Evolutionary conservation across 257 asterid genomes (phyloP), one percentile per base, ranked within the genome.

Genomic region (Gentiana dahurica): DNA sequence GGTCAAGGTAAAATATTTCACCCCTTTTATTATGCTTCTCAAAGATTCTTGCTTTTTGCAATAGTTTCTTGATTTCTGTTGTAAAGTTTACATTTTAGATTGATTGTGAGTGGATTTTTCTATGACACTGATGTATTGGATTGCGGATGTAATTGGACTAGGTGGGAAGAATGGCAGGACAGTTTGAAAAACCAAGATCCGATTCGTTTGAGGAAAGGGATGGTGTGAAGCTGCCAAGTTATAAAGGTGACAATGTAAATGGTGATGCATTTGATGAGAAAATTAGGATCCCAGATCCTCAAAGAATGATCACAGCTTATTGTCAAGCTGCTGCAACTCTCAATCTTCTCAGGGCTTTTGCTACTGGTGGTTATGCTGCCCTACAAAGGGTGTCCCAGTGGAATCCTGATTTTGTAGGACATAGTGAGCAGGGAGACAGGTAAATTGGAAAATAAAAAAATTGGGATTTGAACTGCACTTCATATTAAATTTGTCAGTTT

Each of bases 81-180:
- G 24, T 15, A 15, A 15, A 15, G 24, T 15, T 15, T 15, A 15
- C 24, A 15, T 15, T 15, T 15, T 15, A 15, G 24, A 15, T 15
- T 15, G 24, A 15, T 15, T 15, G 24, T 15, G 24, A 15, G 24
- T 15, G 24, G 24, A 15, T 15, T 15, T 15, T 15, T 15, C 24
- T 15, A 15, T 15, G 24, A 15, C 24, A 15, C 24, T 15, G 24
- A 15, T 15, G 24, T 15, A 15, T 15, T 15, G 24, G 24, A 15
- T 15, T 15, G 24, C 24, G 24, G 24, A 15, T 15, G 24, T 15
- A 15, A 15, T 15, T 15, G 24, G 24, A 15, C 24, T 34, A 85
- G 92, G 95, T 85, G 48, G 91, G 95, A 34, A 76, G 95, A 75
- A 85, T 85, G 91, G 95, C 95, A 2, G 95, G 95, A 3, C 95